Evolutionary conservation across 192 early-diverging fungal species (phyloP).

Genomic region (Mortierella claussenii): DNA sequence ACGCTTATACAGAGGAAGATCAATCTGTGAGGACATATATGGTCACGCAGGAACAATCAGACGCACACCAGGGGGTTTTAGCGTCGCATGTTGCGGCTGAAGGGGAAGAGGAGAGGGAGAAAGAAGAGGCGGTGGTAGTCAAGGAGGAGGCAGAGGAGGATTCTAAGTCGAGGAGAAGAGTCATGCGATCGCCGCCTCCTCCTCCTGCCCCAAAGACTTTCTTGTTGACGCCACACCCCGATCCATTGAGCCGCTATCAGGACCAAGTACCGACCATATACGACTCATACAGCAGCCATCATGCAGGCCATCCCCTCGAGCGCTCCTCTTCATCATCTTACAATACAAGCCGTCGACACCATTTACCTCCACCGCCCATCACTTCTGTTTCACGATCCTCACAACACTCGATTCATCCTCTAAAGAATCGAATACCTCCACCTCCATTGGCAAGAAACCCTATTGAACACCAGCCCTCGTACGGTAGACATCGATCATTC

Average conservation of each 20-base stretch:
- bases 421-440: neutral
- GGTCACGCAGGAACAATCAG: neutral
- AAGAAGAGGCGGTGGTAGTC: neutral
- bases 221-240: neutral
- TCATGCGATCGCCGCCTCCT: neutral
- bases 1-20: too few species aligned
- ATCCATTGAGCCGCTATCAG: neutral
- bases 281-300: too few species aligned
- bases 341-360: neutral
- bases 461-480: neutral
- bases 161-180: too few species aligned
- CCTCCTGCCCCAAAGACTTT: neutral
- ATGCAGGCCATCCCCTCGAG: neutral
- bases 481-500: neutral
- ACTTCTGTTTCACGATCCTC: neutral
- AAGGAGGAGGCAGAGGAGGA: too few species aligned
- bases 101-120: neutral
- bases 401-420: neutral
- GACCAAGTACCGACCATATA: too few species aligned
- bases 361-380: neutral
- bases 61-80: neutral
- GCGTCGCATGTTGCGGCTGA: neutral
- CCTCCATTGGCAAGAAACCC: neutral
- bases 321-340: neutral
- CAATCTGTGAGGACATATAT: too few species aligned